Base-by-base conservation (phyloP, 2,329 filamentous ascomycete species). In the Xylaria hypoxylon region DNA sequence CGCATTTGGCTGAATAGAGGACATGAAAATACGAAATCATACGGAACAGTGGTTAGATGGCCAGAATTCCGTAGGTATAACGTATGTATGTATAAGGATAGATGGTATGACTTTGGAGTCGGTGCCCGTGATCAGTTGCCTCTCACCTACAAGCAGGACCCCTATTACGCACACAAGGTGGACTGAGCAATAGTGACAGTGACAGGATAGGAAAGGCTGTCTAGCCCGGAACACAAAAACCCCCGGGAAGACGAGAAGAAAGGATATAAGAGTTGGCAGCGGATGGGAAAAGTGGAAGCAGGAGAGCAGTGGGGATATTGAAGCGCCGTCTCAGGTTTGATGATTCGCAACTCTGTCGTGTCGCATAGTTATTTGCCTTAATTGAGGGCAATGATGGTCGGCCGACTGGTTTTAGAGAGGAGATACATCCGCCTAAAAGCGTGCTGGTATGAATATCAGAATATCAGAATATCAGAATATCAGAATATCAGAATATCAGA, bases 11-110 rank as follows among this genome's bases (percentile, higher is more conserved):
- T 68, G 72, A 63, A 70, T 68, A 55, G 75, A 76, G 66, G 76
- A 75, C 75, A 77, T 77, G 74, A 73, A 73, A 63, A 40, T 60
- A 44, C 19, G 11, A 50, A 24, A 57, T 68, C 61, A 68, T 62
- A 61, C 47, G 59, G 44, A 3, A 38, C 19, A 44, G 15, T 35
- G 35, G 47, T 31, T 2, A 22, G 26, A 56, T 17, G 19, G 40
- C 38, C 6, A 24, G 10, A 45, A 48, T 8, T n/a, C 5, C 13
- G n/a, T 53, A 24, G 38, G 19, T 35, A 19, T 28, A n/a, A 33
- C 11, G 6, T 33, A 33, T 33, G 11, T 33, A 17, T 26, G 51
- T 17, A 47, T 56, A n/a, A n/a, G 19, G 26, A 40, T 40, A 17
- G 33, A 38, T n/a, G 51, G 31, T 24, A 22, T 65, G 17, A 15